Base-by-base conservation (phyloP, 306 rosid species). In the Macrotyloma uniflorum region DNA sequence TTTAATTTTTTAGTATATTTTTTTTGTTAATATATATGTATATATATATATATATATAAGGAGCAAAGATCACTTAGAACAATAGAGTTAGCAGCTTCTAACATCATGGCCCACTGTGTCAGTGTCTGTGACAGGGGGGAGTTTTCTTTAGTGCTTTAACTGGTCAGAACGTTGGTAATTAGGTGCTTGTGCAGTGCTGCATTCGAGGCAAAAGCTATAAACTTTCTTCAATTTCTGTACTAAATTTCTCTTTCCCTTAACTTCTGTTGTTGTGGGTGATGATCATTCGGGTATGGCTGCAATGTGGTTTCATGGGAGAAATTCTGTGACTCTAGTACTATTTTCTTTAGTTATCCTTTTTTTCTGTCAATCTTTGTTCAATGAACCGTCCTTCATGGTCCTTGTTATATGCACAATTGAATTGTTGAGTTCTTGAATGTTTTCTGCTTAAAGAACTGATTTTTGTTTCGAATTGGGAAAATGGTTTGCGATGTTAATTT, bases 61-160 rank as follows among this genome's bases (percentile, higher is more conserved):
- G 45, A 47, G 19, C 70, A 4, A 8, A 9, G 4, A 26, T 55
- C 28, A 20, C 8, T 4, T 45, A 54, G n/a, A 40, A 58, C 70
- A n/a, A 32, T 8, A 69, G 40, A 67, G 47, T 55, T 32, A 26
- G 49, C 26, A 3, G 36, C 45, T 35, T n/a, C 75, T 38, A 53
- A 40, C 10, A 12, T 38, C 15, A 46, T 12, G 19, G 38, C 4
- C 19, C 12, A 42, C 40, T 58, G 14, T 26, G 16, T 26, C 38
- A 58, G 16, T 14, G 67, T 26, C 11, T 35, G 19, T 9, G 38
- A 28, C 5, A 16, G 38, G 18, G 26, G n/a, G 55, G 75, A 35
- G 28, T 43, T 40, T 79, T 70, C 58, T 59, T 26, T 58, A 64
- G 82, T 75, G 74, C 43, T 78, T 78, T 54, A 10, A 15, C 40